These are phyloP conservation scores for Actinidia polygama DNA, from an alignment of 179 eudicot genomes.

Conservation along the genomic window DNA sequence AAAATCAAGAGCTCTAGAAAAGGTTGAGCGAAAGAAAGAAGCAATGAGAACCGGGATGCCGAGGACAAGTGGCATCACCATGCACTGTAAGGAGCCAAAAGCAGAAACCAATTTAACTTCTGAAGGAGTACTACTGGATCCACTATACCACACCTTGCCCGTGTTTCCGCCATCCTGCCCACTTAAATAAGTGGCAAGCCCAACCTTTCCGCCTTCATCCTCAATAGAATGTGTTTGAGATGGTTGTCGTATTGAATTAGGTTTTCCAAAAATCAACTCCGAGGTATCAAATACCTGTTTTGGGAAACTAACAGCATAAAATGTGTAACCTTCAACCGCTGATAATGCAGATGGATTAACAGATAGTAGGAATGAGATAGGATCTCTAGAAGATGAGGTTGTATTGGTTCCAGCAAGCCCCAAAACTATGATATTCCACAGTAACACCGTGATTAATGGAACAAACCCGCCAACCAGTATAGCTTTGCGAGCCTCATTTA, in stretches of 20 bases:
- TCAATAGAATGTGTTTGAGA: not conserved
- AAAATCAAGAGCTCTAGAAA: slow-evolving; percentile 70
- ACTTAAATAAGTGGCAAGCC: slow-evolving; percentile 20
- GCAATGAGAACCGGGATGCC: slow-evolving; percentile 59
- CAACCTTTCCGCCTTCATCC: slow-evolving; percentile 28
- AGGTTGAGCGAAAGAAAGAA: slow-evolving; percentile 53
- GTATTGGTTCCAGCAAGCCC: slow-evolving; percentile 60
- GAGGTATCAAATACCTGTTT: slow-evolving; percentile 65
- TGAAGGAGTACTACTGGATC: not conserved
- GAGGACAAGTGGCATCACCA: slow-evolving; percentile 47
- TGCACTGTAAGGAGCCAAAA: slow-evolving; percentile 27
- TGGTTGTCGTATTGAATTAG: not conserved
- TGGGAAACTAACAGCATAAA: slow-evolving; percentile 74
- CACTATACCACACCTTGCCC: slow-evolving; percentile 24
- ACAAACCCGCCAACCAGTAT: slow-evolving; percentile 64
- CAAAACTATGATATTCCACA: slow-evolving; percentile 70
- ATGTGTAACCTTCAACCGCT: slow-evolving; percentile 72
- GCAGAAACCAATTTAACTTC: slow-evolving; percentile 9
- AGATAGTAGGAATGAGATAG: slow-evolving; percentile 59
- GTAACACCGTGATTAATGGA: slow-evolving; percentile 65
- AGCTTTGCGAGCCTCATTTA: slow-evolving; percentile 58
- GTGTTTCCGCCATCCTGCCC: slow-evolving; percentile 12
- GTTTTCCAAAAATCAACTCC: slow-evolving; percentile 37
- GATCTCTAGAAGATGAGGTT: slow-evolving; percentile 37
- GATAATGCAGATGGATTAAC: slow-evolving; percentile 62